phyloP scores from a whole-genome alignment of 345 rosid species.

The Bruguiera sexangula region DNA sequence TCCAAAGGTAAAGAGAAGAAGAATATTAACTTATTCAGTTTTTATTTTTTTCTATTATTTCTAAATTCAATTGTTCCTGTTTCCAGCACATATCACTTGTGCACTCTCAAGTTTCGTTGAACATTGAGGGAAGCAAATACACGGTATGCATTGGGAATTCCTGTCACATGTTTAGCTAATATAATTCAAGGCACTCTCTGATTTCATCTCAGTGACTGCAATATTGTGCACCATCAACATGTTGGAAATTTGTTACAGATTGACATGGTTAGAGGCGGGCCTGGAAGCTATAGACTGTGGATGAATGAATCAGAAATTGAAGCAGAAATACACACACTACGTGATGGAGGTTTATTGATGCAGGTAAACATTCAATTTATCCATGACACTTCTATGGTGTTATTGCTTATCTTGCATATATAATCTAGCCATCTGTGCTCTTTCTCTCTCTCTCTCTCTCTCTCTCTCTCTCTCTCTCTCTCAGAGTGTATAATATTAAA shows the following conservation, averaged over 20 bases:
- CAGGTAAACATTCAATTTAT: slow-evolving; percentile 61
- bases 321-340: slow-evolving; percentile 95
- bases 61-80: slow-evolving; percentile 8
- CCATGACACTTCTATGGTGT: neutral
- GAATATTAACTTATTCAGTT: neutral
- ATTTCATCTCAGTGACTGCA: neutral
- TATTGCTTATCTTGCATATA: neutral
- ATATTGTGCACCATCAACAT: slow-evolving; percentile 13
- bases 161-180: slow-evolving; percentile 8
- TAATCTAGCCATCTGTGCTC: neutral
- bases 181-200: neutral
- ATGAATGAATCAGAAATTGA: slow-evolving; percentile 90
- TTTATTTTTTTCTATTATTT: neutral
- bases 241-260: slow-evolving; percentile 44
- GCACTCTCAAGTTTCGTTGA: slow-evolving; percentile 91
- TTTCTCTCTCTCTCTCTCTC: neutral
- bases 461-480: neutral
- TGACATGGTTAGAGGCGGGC: slow-evolving; percentile 90
- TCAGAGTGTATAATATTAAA: neutral
- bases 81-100: slow-evolving; percentile 96
- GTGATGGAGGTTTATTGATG: slow-evolving; percentile 98
- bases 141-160: slow-evolving; percentile 40
- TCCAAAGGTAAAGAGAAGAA: slow-evolving; percentile 65
- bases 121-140: slow-evolving; percentile 99
- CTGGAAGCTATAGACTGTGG: slow-evolving; percentile 85